These are phyloP conservation scores for Penicillium griseofulvum DNA, from an alignment of 2,329 filamentous ascomycete species.

Conservation along the genomic window DNA sequence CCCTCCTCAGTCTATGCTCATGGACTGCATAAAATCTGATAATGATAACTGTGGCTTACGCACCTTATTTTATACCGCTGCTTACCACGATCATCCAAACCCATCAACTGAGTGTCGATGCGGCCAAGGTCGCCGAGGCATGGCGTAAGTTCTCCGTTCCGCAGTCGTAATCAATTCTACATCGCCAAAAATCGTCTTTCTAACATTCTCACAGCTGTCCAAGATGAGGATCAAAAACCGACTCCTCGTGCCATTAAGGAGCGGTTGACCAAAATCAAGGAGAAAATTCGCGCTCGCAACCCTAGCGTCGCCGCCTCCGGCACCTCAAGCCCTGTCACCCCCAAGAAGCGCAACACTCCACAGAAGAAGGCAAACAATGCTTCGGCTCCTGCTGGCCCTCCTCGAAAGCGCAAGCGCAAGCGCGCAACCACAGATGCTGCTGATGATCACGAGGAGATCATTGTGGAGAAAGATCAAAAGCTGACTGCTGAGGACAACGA, in stretches of 20 bases:
- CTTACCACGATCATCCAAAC: background rate
- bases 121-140: background rate
- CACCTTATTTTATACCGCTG: background rate
- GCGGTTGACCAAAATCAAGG: background rate
- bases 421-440: background rate
- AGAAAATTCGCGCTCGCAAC: background rate
- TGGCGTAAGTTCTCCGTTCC: background rate
- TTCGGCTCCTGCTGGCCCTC: background rate
- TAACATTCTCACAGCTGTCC: background rate
- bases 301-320: background rate
- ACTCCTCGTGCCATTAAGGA: background rate
- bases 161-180: background rate
- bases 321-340: background rate
- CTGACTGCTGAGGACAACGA: background rate
- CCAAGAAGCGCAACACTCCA: background rate
- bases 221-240: background rate
- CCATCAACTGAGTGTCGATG: background rate
- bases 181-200: background rate
- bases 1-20: too few relatives aligned
- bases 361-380: background rate
- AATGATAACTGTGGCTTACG: background rate
- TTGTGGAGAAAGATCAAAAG: background rate
- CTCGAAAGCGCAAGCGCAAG: slow-evolving; percentile 1
- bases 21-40: background rate
- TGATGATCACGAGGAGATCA: background rate